These are phyloP conservation scores for Striga hermonthica DNA, from an alignment of 305 asterid species.

Conservation along the genomic window DNA sequence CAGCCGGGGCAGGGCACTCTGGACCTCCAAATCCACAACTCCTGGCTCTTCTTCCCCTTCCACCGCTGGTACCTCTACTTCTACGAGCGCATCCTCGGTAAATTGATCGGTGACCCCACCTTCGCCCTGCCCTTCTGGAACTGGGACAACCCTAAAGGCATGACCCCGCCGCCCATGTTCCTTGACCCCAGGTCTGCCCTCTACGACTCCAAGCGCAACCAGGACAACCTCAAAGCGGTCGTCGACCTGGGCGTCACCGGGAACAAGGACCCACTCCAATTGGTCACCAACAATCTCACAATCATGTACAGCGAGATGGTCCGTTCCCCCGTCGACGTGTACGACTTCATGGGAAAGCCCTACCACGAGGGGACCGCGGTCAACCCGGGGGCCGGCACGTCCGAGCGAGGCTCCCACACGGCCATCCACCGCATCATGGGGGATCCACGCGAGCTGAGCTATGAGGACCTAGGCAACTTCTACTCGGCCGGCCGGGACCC, in stretches of 20 bases:
- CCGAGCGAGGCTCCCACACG: slow-evolving; percentile 42
- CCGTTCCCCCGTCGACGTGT: slow-evolving; percentile 25
- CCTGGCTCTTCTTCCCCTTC: slow-evolving; percentile 46
- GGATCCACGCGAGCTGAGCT: slow-evolving; percentile 32
- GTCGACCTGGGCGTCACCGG: slow-evolving; percentile 32
- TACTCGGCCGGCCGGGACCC: slow-evolving; percentile 38
- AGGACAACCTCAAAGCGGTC: slow-evolving; percentile 18
- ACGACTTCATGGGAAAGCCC: slow-evolving; percentile 39
- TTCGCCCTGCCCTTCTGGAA: slow-evolving; percentile 49
- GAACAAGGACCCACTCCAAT: slow-evolving; percentile 32
- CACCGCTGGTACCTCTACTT: slow-evolving; percentile 47
- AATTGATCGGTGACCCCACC: slow-evolving; percentile 39
- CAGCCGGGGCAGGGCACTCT: slow-evolving; percentile 32
- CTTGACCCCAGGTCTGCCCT: slow-evolving; percentile 31
- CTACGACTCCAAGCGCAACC: slow-evolving; percentile 41
- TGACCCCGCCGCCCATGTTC: slow-evolving; percentile 48
- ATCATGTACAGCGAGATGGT: slow-evolving; percentile 37
- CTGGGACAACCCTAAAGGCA: slow-evolving; percentile 56
- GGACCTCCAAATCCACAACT: slow-evolving; percentile 38
- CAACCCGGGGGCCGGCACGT: slow-evolving; percentile 33
- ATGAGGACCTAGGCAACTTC: slow-evolving; percentile 36
- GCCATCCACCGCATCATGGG: slow-evolving; percentile 35
- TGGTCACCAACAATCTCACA: slow-evolving; percentile 37
- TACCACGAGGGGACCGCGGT: slow-evolving; percentile 24
- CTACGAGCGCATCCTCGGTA: slow-evolving; percentile 40